phyloP scores from a whole-genome alignment of 2,329 filamentous ascomycete species.

The Xylariaceae sp. region DNA sequence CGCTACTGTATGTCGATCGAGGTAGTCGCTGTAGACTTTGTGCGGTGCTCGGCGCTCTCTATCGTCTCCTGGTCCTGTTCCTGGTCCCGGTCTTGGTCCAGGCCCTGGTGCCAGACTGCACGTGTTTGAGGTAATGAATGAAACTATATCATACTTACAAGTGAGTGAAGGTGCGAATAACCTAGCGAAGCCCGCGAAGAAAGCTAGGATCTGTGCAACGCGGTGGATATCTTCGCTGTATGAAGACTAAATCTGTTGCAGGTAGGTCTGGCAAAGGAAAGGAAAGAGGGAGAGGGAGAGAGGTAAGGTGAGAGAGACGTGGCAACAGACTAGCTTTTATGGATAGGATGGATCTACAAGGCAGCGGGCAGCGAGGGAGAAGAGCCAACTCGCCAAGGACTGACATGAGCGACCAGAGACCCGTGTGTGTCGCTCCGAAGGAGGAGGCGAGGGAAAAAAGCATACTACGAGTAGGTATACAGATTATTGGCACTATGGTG shows the following conservation, averaged over 20 bases:
- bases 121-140: too few relatives aligned
- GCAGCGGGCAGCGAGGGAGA: conserved; percentile 10
- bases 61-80: too few relatives aligned
- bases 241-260: too few relatives aligned
- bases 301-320: conserved; percentile 27
- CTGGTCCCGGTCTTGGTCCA: too few relatives aligned
- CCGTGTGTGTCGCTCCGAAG: conserved; percentile 17
- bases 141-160: conserved; percentile 16
- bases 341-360: conserved; percentile 15
- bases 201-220: conserved; percentile 1
- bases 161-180: not conserved
- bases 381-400: conserved; percentile 22
- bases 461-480: conserved; percentile 9
- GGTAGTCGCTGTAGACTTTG: too few relatives aligned
- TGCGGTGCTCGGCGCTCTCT: too few relatives aligned
- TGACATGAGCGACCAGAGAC: conserved; percentile 7
- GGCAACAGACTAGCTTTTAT: conserved; percentile 36
- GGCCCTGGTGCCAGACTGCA: too few relatives aligned
- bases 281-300: conserved; percentile 29
- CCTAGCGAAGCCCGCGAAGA: not conserved
- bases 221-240: conserved; percentile 13
- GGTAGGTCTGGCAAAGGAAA: conserved; percentile 32
- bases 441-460: conserved; percentile 18
- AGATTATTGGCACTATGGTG: conserved; percentile 14
- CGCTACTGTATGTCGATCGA: too few relatives aligned